Base-by-base conservation (phyloP, 768 basidiomycete species). In the Phanerochaete sordida region DNA sequence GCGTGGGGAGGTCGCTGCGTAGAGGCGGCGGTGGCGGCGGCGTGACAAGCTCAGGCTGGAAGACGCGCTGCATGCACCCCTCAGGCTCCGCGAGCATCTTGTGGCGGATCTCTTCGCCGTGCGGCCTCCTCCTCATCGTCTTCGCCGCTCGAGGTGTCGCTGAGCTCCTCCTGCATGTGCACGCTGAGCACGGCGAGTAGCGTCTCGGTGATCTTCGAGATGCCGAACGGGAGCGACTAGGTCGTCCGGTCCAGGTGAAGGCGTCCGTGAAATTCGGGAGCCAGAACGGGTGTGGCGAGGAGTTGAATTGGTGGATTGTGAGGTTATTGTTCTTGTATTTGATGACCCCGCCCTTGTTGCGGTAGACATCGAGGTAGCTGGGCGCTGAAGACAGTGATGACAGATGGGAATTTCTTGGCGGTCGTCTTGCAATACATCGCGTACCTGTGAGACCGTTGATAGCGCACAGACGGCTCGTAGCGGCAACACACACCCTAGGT, bases 231-330 rank as follows among this genome's bases (percentile, higher is more conserved):
- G 60, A 99, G 74, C 79, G 90, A 92, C 97, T n/a, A n/a, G n/a
- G n/a, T n/a, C n/a, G n/a, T n/a, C n/a, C n/a, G n/a, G n/a, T n/a
- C n/a, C 97, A 99, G 0, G 97, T 98, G 71, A 99, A 99, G 24
- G 95, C 95, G 67, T 98, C 96, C 95, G 98, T 98, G 69, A 99
- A 99, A 74, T 99, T 99, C 4, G 97, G 97, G 56, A 99, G 77
- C 96, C 96, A 98, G 72, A 98, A 98, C 9, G 84, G 84, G 64
- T 86, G 84, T 39, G 83, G 79, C 19, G 73, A 73, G n/a, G 71
- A 65, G 50, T 75, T 74, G 59, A 69, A 75, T 59, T 75, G 74
- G 46, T 30, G 23, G 60, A 98, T 96, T 53, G 93, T 97, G 78
- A 97, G 94, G 58, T 91, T 95, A 76, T 94, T 95, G 74, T 94